Conservation (phyloP, 441 rosid genomes). For the Raphanus hybrid region DNA sequence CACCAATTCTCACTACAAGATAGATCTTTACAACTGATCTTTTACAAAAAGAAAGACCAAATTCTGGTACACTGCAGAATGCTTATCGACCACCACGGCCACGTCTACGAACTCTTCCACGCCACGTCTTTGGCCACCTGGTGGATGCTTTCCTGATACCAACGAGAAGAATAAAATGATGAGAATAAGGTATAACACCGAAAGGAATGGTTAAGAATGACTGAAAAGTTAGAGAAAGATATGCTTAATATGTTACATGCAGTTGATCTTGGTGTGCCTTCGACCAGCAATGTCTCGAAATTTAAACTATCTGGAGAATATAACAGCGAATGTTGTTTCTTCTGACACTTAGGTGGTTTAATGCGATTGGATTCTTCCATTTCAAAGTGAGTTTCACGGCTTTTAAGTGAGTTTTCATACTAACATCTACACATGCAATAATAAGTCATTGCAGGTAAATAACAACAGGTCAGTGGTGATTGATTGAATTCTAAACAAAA, state of each 20-base stretch:
- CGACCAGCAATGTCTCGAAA: slow-evolving; percentile 94
- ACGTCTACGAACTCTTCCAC: no score
- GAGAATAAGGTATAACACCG: background rate
- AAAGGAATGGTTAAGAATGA: slow-evolving; percentile 7
- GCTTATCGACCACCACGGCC: no score
- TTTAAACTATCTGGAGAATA: slow-evolving; percentile 97
- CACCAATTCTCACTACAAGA: no score
- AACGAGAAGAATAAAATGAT: no score
- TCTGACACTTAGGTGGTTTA: slow-evolving; percentile 94
- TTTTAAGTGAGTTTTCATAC: slow-evolving; percentile 97
- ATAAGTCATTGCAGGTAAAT: slow-evolving; percentile 19
- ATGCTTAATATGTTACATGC: slow-evolving; percentile 58
- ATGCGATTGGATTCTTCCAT: slow-evolving; percentile 86
- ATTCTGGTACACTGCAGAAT: no score
- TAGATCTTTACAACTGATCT: no score
- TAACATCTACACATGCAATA: slow-evolving; percentile 81
- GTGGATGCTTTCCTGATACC: no score
- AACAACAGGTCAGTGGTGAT: background rate
- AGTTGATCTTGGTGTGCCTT: slow-evolving; percentile 90
- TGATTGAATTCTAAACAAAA: background rate
- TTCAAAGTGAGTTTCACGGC: slow-evolving; percentile 90
- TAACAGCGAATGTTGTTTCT: slow-evolving; percentile 95
- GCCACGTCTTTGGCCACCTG: no score
- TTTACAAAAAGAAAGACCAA: no score
- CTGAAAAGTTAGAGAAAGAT: background rate